Base-by-base conservation (phyloP, 805 yeast species). In the Hanseniaspora lindneri region DNA sequence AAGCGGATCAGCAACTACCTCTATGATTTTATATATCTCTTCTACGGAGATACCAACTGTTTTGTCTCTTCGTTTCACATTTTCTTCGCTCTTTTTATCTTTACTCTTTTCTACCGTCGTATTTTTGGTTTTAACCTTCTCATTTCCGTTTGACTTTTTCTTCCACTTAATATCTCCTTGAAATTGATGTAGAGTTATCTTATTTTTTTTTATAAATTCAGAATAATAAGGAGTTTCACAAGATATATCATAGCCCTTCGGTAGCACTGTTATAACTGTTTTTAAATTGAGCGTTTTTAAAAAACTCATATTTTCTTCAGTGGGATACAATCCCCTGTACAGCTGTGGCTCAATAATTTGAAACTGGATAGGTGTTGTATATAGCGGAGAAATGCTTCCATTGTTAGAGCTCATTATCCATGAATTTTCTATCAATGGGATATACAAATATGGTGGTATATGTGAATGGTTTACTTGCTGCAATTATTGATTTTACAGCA, bases 281-380 rank as follows among this genome's bases (percentile, higher is more conserved):
- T 72, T 77, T 49, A 92, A 69, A 35, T 73, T 66, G 28, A 88
- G 69, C 29, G 85, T 71, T 53, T 72, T 67, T 9, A 92, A 66
- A 58, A 80, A 92, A 8, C 79, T 70, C 52, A 75, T 70, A 58
- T 86, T 88, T 49, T 79, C 72, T 41, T 77, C 76, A 46, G 92
- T 72, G 1, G 97, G 97, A 56, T 83, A 84, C 1, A 94, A 81
- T 0, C 97, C 97, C 40, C 97, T 66, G 57, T 79, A 83, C 3
- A 89, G 66, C 42, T 73, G 69, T 1, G 82, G 76, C 56, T 81
- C 84, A 2, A 88, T 76, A 14, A 76, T 69, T 43, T 79, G 77
- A 63, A 82, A 92, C 51, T 86, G 71, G 52, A 88, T 68, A 2
- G 98, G 97, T 0, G 95, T 85, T 0, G 79, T 79, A 25, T 49